Evolutionary conservation across 805 yeast species (phyloP), one percentile per base, ranked within the genome.

Genomic region (Hanseniaspora jakobsenii): DNA sequence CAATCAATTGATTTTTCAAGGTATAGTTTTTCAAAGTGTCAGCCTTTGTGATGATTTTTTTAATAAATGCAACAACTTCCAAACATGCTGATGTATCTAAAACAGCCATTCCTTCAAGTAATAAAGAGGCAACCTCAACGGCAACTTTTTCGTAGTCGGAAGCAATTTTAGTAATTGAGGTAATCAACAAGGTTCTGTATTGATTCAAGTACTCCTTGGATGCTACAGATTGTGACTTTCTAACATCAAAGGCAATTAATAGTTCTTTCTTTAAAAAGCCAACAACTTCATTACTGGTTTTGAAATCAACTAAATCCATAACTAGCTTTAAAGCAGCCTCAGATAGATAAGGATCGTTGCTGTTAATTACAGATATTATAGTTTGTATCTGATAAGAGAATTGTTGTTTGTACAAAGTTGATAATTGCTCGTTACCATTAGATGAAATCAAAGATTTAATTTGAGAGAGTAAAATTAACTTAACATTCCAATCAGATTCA

Each of bases 401-500:
- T 26, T 42, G 46, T 35, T 42, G 46, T 36, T 42, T 42, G 31
- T 42, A 42, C 12, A 42, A 26, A 35, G 39, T 42, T 9, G 46
- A 38, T 12, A 42, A 23, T 29, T 42, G 46, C 21, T 42, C 46
- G 18, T 42, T 42, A 30, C 23, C 35, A 17, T 34, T 28, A 18
- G 39, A 21, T 2, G 46, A 42, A 7, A 42, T 42, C 24, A 42
- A 35, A 4, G 46, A 42, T 17, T 42, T 42, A 19, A 42, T 42
- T 42, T 42, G 46, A 5, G 46, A 42, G 57, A 91, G 70, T 17
- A 94, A 91, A 56, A 89, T 87, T 52, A 91, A 72, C 64, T 93
- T 93, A 54, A 89, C 87, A 57, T 87, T 91, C 66, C 83, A 87
- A 63, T 91, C 97, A n/a, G 94, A 72, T 59, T 86, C 97, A 58